phyloP scores from a whole-genome alignment of 2,329 filamentous ascomycete genomes.

The Aspergillus candidus region DNA sequence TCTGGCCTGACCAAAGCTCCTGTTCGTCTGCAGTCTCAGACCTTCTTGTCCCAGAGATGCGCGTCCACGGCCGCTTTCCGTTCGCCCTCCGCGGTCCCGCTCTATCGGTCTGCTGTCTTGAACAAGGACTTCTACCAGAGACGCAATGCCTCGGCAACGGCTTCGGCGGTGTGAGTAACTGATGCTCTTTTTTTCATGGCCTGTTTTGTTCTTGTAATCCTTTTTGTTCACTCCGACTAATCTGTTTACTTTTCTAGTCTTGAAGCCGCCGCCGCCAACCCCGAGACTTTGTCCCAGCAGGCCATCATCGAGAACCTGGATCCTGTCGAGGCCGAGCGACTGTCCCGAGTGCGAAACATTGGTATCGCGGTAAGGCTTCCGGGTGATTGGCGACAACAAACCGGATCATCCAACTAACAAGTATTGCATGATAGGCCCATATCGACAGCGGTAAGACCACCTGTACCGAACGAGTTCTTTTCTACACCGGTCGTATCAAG shows the following conservation, averaged over 20 bases:
- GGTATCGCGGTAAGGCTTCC: conserved; percentile 72
- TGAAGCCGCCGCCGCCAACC: conserved; percentile 54
- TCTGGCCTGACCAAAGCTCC: conserved; percentile 31
- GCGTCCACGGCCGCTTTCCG: conserved; percentile 33
- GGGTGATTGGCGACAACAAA: no score
- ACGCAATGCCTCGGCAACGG: conserved; percentile 38
- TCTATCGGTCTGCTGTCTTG: conserved; percentile 30
- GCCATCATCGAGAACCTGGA: conserved; percentile 73
- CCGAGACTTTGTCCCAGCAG: conserved; percentile 53
- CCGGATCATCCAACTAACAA: no score
- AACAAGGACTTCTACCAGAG: conserved; percentile 39
- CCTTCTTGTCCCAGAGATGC: conserved; percentile 34
- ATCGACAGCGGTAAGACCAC: conserved; percentile 99
- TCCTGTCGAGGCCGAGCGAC: conserved; percentile 67
- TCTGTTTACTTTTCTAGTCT: conserved; percentile 32
- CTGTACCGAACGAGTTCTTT: conserved; percentile 90
- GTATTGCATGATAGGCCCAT: conserved; percentile 59
- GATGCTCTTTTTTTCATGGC: neutral
- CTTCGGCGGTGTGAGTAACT: conserved; percentile 39
- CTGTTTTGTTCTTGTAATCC: neutral
- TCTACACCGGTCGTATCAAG: conserved; percentile 96
- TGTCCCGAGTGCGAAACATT: conserved; percentile 86
- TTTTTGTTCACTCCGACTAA: neutral
- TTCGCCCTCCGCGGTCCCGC: conserved; percentile 25
- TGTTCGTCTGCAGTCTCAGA: conserved; percentile 30